Evolutionary conservation across 805 yeast genomes (phyloP).

Genomic region (Nakazawaea ishiwadae): DNA sequence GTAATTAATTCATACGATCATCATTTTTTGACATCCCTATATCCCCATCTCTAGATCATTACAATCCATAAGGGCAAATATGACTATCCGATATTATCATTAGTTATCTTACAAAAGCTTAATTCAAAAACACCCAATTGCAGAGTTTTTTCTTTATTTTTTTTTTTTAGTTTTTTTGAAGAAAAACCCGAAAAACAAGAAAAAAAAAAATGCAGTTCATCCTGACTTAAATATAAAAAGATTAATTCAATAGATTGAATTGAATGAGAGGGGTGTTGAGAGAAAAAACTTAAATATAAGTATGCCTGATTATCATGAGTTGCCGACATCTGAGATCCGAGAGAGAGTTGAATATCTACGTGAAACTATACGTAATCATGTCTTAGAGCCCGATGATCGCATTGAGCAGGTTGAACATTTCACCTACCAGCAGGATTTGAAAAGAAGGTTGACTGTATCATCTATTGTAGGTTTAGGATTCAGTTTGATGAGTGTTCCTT

Average conservation of each 20-base stretch:
- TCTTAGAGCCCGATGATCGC: constrained; percentile 35
- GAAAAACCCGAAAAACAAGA: too few relatives aligned
- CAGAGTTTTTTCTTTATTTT: too few relatives aligned
- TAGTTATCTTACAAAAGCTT: too few relatives aligned
- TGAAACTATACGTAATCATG: constrained; percentile 6
- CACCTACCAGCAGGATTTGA: constrained; percentile 67
- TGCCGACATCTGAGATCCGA: constrained; percentile 9
- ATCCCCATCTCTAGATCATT: too few relatives aligned
- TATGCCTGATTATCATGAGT: constrained; percentile 4
- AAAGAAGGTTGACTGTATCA: constrained; percentile 60
- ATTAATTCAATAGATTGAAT: constrained; percentile 12
- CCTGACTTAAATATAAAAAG: neutral
- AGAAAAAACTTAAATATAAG: constrained; percentile 1
- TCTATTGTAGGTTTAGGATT: constrained; percentile 77
- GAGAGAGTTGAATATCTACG: constrained; percentile 6
- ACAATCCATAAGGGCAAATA: too few relatives aligned
- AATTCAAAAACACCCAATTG: too few relatives aligned
- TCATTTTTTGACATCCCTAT: too few relatives aligned
- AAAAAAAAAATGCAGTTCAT: neutral
- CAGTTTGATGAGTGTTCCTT: constrained; percentile 77
- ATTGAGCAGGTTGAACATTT: constrained; percentile 63
- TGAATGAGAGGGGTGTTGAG: neutral
- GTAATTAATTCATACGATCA: too few relatives aligned
- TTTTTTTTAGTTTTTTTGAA: too few relatives aligned
- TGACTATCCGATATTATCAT: too few relatives aligned